Evolutionary conservation across 805 yeast genomes (phyloP).

Genomic region (Kazachstania taianensis): DNA sequence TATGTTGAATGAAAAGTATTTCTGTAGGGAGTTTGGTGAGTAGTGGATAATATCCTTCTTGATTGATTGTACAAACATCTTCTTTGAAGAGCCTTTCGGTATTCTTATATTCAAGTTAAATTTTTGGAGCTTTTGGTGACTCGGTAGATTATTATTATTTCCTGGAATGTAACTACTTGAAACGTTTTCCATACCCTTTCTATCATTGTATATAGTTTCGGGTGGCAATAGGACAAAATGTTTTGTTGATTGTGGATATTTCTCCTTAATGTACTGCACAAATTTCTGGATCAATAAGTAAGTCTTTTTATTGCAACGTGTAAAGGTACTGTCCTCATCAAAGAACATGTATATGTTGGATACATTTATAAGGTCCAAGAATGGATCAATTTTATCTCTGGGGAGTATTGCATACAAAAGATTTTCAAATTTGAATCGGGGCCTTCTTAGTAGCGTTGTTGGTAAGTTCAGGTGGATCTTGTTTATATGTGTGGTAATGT

Average conservation of each 20-base stretch:
- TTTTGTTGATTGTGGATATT: not conserved
- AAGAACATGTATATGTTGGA: conserved; percentile 18
- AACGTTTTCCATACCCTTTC: not conserved
- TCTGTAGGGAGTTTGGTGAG: conserved; percentile 25
- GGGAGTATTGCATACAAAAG: conserved; percentile 17
- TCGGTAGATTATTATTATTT: not conserved
- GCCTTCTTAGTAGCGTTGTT: conserved; percentile 25
- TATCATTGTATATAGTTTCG: not conserved
- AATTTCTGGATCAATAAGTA: conserved; percentile 20
- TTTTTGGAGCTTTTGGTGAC: conserved; percentile 2
- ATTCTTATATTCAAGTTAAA: conserved; percentile 16
- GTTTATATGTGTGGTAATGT: conserved; percentile 6
- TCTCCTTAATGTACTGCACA: conserved; percentile 1
- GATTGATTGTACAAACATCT: conserved; percentile 24
- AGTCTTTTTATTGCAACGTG: conserved; percentile 18
- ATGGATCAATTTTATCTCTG: conserved; percentile 12
- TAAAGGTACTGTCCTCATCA: conserved; percentile 19
- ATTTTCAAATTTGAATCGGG: conserved; percentile 21
- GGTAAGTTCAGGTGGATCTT: conserved; percentile 25
- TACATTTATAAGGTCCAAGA: conserved; percentile 13
- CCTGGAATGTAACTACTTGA: too few relatives aligned
- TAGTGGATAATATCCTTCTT: conserved; percentile 26
- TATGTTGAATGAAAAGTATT: conserved; percentile 22
- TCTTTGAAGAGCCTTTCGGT: conserved; percentile 13
- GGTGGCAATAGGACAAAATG: conserved; percentile 2